These are phyloP conservation scores for Pseudocohnilembus persalinus DNA, from an alignment of 169 alveolate species.

Conservation along the genomic window DNA sequence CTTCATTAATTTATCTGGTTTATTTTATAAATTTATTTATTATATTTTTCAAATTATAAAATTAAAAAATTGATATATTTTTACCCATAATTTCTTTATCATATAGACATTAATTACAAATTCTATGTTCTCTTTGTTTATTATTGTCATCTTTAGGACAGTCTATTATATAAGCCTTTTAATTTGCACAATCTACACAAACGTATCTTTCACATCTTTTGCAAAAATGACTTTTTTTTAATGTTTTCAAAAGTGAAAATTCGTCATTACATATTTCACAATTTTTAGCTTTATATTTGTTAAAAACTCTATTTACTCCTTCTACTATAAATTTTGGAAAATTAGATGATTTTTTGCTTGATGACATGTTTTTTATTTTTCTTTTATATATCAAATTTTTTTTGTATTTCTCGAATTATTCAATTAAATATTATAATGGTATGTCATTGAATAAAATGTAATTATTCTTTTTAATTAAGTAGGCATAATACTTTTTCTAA, in stretches of 20 bases:
- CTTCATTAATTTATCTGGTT: background rate
- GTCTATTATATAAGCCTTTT: background rate
- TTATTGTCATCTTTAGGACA: background rate
- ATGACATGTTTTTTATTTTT: no score
- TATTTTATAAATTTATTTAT: no score
- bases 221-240: background rate
- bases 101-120: background rate
- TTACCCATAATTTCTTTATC: background rate
- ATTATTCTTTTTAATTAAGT: no score
- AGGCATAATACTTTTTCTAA: no score
- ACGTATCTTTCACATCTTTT: background rate
- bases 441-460: background rate
- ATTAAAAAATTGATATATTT: background rate
- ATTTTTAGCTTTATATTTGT: background rate
- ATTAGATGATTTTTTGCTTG: no score
- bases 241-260: background rate
- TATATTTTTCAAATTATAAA: no score
- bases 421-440: background rate
- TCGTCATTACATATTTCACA: background rate
- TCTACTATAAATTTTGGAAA: no score
- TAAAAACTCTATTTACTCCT: background rate
- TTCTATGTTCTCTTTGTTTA: background rate
- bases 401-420: no score
- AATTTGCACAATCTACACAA: background rate
- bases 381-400: background rate